Evolutionary conservation across 805 yeast species (phyloP).

Genomic region (Candida silvatica): DNA sequence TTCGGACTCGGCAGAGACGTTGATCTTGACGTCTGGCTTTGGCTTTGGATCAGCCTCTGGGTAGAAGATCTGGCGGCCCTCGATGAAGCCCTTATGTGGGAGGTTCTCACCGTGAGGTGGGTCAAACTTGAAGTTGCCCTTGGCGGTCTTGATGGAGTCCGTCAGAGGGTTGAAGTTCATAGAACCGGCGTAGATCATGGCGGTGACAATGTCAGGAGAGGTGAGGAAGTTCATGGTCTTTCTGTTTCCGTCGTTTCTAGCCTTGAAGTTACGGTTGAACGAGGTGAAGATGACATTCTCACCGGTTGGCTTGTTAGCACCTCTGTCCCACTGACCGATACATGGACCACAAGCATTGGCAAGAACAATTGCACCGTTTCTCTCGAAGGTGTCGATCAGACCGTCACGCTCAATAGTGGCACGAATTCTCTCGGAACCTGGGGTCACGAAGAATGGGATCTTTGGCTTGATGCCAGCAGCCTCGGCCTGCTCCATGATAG

Average conservation of each 20-base stretch:
- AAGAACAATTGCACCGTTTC: slow-evolving; percentile 87
- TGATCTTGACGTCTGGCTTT: slow-evolving; percentile 38
- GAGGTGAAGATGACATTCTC: slow-evolving; percentile 95
- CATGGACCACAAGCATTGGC: slow-evolving; percentile 99
- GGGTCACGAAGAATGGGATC: slow-evolving; percentile 88
- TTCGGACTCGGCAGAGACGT: slow-evolving; percentile 76
- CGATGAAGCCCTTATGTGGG: slow-evolving; percentile 83
- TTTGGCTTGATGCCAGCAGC: slow-evolving; percentile 86
- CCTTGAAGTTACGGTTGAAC: slow-evolving; percentile 96
- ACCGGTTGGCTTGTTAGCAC: slow-evolving; percentile 79
- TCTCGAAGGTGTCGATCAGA: slow-evolving; percentile 76
- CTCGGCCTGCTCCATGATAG: slow-evolving; percentile 86
- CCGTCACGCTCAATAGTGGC: slow-evolving; percentile 98
- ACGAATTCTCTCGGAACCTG: slow-evolving; percentile 97
- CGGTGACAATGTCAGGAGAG: slow-evolving; percentile 93
- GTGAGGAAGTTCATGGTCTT: slow-evolving; percentile 95
- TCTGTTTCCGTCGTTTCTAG: slow-evolving; percentile 98
- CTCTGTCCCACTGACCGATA: slow-evolving; percentile 98
- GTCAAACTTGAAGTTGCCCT: slow-evolving; percentile 83
- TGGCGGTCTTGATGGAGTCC: slow-evolving; percentile 77
- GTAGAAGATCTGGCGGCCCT: slow-evolving; percentile 59
- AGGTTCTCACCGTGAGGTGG: slow-evolving; percentile 89
- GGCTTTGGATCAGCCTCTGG: slow-evolving; percentile 51
- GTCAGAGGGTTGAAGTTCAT: slow-evolving; percentile 94
- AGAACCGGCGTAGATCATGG: slow-evolving; percentile 93